These are phyloP conservation scores for Ceratocystis variospora DNA, from an alignment of 2,329 filamentous ascomycete species.

Conservation along the genomic window DNA sequence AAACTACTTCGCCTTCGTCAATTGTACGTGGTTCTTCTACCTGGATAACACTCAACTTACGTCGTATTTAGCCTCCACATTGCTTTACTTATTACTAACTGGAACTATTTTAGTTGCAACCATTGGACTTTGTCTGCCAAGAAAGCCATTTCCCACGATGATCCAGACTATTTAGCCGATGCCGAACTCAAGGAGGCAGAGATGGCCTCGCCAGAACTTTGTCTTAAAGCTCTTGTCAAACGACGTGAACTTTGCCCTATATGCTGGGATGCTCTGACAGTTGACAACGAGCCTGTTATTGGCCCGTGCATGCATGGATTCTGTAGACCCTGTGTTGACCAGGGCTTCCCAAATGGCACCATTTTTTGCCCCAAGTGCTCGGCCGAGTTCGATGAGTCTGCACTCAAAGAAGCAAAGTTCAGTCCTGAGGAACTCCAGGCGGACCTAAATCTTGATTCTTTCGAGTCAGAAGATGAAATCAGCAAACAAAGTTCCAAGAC, in stretches of 20 bases:
- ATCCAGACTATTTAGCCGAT: neutral
- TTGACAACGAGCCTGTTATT: slow-evolving; percentile 56
- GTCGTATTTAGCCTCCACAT: neutral
- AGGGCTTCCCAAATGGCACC: slow-evolving; percentile 51
- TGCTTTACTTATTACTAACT: slow-evolving; percentile 22
- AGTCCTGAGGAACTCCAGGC: slow-evolving; percentile 40
- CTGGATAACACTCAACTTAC: neutral
- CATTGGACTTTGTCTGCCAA: slow-evolving; percentile 69
- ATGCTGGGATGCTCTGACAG: slow-evolving; percentile 53
- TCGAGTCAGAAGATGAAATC: slow-evolving; percentile 34
- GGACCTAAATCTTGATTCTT: slow-evolving; percentile 36
- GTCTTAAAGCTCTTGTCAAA: slow-evolving; percentile 13
- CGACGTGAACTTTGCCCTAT: slow-evolving; percentile 71
- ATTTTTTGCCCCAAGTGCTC: slow-evolving; percentile 77
- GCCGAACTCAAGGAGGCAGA: neutral
- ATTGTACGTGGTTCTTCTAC: slow-evolving; percentile 32
- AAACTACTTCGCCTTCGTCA: slow-evolving; percentile 71
- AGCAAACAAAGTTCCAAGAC: slow-evolving; percentile 71
- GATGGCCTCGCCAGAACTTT: neutral
- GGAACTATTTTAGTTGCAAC: slow-evolving; percentile 44
- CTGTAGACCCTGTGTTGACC: slow-evolving; percentile 53
- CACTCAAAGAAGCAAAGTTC: slow-evolving; percentile 27
- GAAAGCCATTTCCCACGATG: slow-evolving; percentile 43
- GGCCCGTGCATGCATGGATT: slow-evolving; percentile 76
- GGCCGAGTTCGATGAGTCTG: slow-evolving; percentile 45